Conservation (phyloP, 768 basidiomycete genomes). For the Imleria badia region DNA sequence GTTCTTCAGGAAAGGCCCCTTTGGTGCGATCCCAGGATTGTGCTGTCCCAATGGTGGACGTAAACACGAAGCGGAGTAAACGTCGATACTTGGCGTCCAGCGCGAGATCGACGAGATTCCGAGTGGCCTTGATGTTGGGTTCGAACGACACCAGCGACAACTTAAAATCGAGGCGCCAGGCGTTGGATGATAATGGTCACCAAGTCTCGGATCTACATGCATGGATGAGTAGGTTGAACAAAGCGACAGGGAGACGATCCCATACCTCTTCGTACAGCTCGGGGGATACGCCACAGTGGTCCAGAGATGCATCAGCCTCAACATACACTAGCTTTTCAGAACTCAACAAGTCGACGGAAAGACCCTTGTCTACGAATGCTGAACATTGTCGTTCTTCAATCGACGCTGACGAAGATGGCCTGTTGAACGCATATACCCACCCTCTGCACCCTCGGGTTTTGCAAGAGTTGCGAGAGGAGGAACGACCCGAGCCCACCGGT, state of each 20-base stretch:
- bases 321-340: constrained; percentile 36
- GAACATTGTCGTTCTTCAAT: constrained; percentile 27
- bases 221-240: not conserved
- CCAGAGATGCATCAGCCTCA: constrained; percentile 36
- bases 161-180: constrained; percentile 36
- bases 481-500: constrained; percentile 43
- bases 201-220: constrained; percentile 9
- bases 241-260: too few species aligned
- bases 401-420: not conserved
- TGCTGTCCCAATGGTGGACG: not conserved
- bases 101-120: not conserved
- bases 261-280: constrained; percentile 32
- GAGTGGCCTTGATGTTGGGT: not conserved
- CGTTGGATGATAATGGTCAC: constrained; percentile 31
- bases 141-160: constrained; percentile 18
- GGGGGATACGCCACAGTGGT: constrained; percentile 28
- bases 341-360: constrained; percentile 29
- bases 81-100: not conserved
- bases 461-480: constrained; percentile 31
- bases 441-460: constrained; percentile 17
- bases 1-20: not conserved
- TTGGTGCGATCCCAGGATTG: not conserved
- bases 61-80: not conserved
- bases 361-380: constrained; percentile 35
- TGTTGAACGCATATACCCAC: constrained; percentile 23